These are phyloP conservation scores for Boletus rubescentipes DNA, from an alignment of 768 basidiomycete species.

Conservation along the genomic window DNA sequence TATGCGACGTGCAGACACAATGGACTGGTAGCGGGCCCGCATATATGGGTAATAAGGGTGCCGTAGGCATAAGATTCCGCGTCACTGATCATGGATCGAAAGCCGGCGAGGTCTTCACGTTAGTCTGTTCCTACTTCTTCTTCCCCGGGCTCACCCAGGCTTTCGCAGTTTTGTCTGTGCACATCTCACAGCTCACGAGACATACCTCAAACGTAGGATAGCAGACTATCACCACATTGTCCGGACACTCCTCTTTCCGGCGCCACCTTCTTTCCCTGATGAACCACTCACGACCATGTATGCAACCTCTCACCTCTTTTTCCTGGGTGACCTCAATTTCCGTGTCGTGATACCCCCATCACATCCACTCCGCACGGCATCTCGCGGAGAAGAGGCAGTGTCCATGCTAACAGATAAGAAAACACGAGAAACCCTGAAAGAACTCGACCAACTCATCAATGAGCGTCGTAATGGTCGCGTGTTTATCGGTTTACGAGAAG, in stretches of 20 bases:
- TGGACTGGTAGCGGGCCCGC: conserved; percentile 74
- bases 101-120: conserved; percentile 83
- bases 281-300: conserved; percentile 61
- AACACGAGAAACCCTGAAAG: conserved; percentile 58
- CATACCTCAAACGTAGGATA: conserved; percentile 63
- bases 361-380: conserved; percentile 43
- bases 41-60: conserved; percentile 94
- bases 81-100: conserved; percentile 54
- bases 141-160: not conserved
- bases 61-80: conserved; percentile 84
- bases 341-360: conserved; percentile 65
- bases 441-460: conserved; percentile 68
- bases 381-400: conserved; percentile 36
- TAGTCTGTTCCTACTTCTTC: conserved; percentile 33
- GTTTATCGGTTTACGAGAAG: conserved; percentile 77
- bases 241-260: conserved; percentile 72
- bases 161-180: conserved; percentile 80
- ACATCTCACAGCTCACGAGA: conserved; percentile 83
- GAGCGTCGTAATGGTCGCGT: conserved; percentile 64
- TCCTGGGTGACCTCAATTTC: conserved; percentile 94
- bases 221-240: conserved; percentile 83
- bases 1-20: conserved; percentile 66
- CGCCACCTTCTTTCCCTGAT: conserved; percentile 41
- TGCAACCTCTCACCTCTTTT: conserved; percentile 85
- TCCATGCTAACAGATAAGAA: conserved; percentile 48